These are phyloP conservation scores for Mrakia hoshinonis DNA, from an alignment of 768 basidiomycete species.

Conservation along the genomic window DNA sequence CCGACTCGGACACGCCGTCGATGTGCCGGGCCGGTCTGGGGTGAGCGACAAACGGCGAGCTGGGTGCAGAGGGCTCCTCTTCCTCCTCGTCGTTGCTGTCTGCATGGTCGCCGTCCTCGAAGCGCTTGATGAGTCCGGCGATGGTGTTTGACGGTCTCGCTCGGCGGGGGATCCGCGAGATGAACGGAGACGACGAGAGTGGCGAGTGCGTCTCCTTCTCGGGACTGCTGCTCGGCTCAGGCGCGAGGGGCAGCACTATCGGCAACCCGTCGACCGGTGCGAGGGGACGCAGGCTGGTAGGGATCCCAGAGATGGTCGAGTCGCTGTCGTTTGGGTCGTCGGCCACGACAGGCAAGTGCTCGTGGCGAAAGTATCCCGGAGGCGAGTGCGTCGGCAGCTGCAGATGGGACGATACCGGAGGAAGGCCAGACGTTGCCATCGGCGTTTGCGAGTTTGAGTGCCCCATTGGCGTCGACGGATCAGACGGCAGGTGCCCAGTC, in stretches of 20 bases:
- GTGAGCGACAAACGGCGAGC: slow-evolving; percentile 15
- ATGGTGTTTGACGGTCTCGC: background rate
- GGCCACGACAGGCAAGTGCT: background rate
- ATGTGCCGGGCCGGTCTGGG: background rate
- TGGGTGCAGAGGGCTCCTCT: background rate
- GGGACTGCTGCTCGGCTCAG: background rate
- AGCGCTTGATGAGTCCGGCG: slow-evolving; percentile 11
- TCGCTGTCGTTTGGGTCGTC: slow-evolving; percentile 40
- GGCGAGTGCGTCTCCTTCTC: background rate
- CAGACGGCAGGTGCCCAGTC: background rate
- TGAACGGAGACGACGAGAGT: background rate
- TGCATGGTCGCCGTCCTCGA: slow-evolving; percentile 16
- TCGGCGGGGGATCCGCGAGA: slow-evolving; percentile 19
- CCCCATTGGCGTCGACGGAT: background rate
- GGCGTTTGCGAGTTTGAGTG: background rate
- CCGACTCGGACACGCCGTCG: slow-evolving; percentile 17
- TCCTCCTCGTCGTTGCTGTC: slow-evolving; percentile 25
- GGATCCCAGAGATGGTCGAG: slow-evolving; percentile 39
- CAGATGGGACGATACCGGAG: background rate
- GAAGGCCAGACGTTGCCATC: background rate
- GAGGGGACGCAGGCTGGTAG: slow-evolving; percentile 16
- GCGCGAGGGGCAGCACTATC: slow-evolving; percentile 19
- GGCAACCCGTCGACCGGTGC: slow-evolving; percentile 36
- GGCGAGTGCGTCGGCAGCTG: background rate
- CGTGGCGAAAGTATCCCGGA: background rate